phyloP scores from a whole-genome alignment of 73 alveolate genomes.

The Stentor coeruleus region DNA sequence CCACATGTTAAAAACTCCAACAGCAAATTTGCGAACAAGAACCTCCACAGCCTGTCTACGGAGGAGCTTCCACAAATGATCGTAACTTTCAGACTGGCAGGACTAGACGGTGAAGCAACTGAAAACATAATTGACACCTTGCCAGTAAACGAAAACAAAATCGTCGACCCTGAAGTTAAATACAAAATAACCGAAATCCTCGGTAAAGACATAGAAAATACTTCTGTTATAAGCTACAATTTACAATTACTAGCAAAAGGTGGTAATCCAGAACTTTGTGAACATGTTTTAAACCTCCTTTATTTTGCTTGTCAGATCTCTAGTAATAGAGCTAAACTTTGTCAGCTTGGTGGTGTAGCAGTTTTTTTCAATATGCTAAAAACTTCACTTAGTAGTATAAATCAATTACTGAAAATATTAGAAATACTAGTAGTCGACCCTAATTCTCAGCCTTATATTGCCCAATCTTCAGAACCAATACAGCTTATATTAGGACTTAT shows the following conservation, averaged over 20 bases:
- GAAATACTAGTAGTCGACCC: background rate
- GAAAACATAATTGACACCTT: slow-evolving; percentile 50
- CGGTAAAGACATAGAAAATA: background rate
- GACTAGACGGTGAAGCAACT: slow-evolving; percentile 64
- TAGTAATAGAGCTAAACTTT: slow-evolving; percentile 30
- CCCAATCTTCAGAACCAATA: slow-evolving; percentile 6
- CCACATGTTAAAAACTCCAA: slow-evolving; percentile 36
- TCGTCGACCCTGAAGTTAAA: slow-evolving; percentile 44
- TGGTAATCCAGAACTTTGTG: slow-evolving; percentile 31
- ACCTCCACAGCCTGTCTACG: slow-evolving; percentile 26
- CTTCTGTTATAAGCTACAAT: background rate
- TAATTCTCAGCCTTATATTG: background rate
- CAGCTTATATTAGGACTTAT: background rate
- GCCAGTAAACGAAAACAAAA: slow-evolving; percentile 33
- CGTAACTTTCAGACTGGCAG: slow-evolving; percentile 48
- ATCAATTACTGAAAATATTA: background rate
- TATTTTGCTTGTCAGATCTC: slow-evolving; percentile 32
- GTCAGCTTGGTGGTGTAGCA: slow-evolving; percentile 21
- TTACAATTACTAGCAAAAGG: background rate
- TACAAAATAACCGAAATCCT: slow-evolving; percentile 32
- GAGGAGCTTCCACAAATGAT: slow-evolving; percentile 37
- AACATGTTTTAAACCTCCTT: slow-evolving; percentile 37
- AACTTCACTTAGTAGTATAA: background rate
- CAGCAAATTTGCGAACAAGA: slow-evolving; percentile 37
- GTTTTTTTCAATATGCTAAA: slow-evolving; percentile 29